Conservation (phyloP, 75 land plant species). For the Cunninghamia lanceolata region DNA sequence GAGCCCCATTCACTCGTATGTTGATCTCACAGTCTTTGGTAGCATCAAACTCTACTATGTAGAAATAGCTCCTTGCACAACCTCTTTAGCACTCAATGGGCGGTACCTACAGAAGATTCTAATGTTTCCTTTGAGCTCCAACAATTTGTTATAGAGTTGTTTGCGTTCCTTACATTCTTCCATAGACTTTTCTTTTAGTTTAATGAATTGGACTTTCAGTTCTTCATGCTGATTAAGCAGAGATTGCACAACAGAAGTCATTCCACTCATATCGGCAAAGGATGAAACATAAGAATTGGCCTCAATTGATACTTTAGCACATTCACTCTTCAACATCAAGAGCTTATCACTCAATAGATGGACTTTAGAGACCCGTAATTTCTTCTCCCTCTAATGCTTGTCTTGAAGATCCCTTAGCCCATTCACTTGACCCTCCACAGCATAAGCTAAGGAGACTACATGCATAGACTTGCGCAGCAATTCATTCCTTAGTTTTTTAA, state of each 20-base stretch:
- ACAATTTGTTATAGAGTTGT: constrained; percentile 68
- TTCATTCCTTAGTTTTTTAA: constrained; percentile 68
- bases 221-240: constrained; percentile 47
- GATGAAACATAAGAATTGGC: constrained; percentile 46
- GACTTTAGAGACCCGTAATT: constrained; percentile 52
- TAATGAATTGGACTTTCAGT: constrained; percentile 29
- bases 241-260: constrained; percentile 45
- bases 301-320: constrained; percentile 37
- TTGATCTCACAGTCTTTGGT: too few relatives aligned
- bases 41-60: constrained; percentile 80
- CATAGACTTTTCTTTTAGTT: constrained; percentile 52
- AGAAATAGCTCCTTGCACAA: constrained; percentile 45
- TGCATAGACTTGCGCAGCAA: constrained; percentile 82
- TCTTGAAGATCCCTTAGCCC: constrained; percentile 32
- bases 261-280: constrained; percentile 36
- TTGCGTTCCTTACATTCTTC: constrained; percentile 67
- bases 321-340: constrained; percentile 60
- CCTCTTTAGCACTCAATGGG: constrained; percentile 71
- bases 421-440: constrained; percentile 86
- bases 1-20: too few relatives aligned
- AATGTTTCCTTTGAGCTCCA: constrained; percentile 98
- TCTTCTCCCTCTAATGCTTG: constrained; percentile 44
- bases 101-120: constrained; percentile 93
- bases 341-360: constrained; percentile 42
- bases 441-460: constrained; percentile 90